Evolutionary conservation across 176 grass and related monocot genomes (phyloP), one percentile per base, ranked within the genome.

Genomic region (Avena atlantica): DNA sequence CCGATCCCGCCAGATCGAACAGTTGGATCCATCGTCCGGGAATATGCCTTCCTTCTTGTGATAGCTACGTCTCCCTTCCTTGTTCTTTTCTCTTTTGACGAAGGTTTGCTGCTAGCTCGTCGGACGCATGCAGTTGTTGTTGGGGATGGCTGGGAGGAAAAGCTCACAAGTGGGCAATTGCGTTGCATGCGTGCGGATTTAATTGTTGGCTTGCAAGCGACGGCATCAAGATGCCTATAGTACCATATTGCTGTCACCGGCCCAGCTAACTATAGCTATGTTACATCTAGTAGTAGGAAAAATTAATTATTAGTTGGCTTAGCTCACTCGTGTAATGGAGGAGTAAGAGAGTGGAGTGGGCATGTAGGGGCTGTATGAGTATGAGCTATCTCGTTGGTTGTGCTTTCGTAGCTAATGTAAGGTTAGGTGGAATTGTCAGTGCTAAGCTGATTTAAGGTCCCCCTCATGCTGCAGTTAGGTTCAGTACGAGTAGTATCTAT

Each of bases 121-220:
- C 37, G 78, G 69, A 72, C 10, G 37, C 48, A 76, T 9, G 73
- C 57, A 62, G 57, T 12, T 64, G 78, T 64, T 19, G 21, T 0
- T 1, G 50, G 37, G 40, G 37, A 0, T 40, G 61, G 13, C 12
- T 53, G 51, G 40, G 42, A 29, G 3, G 14, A 24, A 76, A 52
- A 51, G 47, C 47, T 42, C 12, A 29, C 48, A 76, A 49, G 21
- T 80, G 78, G 59, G 59, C 56, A 14, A 16, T 11, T 11, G 36
- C 37, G 6, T 42, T 5, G 58, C 40, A 19, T 23, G 4, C 51
- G 45, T 16, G 77, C 19, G 11, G n/a, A 6, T 15, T 25, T 25
- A 14, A 49, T 74, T 17, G 60, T 66, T 81, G 42, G 60, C 60
- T 81, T 66, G 78, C 78, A 81, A 81, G 78, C 42, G 78, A 66